Evolutionary conservation across 345 rosid genomes (phyloP).

Genomic region (Viola odorata): DNA sequence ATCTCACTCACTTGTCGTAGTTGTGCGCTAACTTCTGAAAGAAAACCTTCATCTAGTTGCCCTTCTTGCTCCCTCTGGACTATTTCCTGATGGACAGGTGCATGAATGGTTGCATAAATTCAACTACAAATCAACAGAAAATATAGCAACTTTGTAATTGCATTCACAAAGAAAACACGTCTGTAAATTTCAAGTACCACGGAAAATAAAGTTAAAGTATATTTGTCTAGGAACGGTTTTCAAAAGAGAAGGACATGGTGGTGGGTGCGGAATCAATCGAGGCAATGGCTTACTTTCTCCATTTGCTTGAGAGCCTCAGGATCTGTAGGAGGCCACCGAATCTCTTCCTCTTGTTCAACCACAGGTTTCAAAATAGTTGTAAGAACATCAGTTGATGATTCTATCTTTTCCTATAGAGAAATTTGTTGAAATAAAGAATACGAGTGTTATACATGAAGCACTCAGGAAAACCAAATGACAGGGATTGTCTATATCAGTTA

Average conservation of each 20-base stretch:
- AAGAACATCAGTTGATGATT: slow-evolving; percentile 79
- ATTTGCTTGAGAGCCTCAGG: slow-evolving; percentile 59
- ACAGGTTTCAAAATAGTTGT: slow-evolving; percentile 66
- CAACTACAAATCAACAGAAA: slow-evolving; percentile 4
- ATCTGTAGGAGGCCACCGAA: slow-evolving; percentile 77
- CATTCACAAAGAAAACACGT: too few species aligned
- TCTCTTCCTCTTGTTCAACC: slow-evolving; percentile 59
- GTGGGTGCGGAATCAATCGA: not conserved
- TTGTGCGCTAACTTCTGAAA: slow-evolving; percentile 87
- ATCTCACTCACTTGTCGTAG: slow-evolving; percentile 59
- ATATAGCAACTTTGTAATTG: not conserved
- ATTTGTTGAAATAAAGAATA: not conserved
- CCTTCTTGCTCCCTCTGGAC: slow-evolving; percentile 71
- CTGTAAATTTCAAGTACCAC: not conserved
- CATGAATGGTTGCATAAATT: slow-evolving; percentile 1
- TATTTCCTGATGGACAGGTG: slow-evolving; percentile 43
- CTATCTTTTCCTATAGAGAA: slow-evolving; percentile 68
- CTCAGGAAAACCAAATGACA: not conserved
- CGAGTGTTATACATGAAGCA: not conserved
- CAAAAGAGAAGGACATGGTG: not conserved
- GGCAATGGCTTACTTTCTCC: slow-evolving; percentile 49
- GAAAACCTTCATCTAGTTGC: slow-evolving; percentile 84
- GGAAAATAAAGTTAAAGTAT: not conserved
- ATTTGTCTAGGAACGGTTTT: too few species aligned
- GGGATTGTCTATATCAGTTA: slow-evolving; percentile 1